phyloP scores from a whole-genome alignment of 345 rosid species.

The Brassica carinata region DNA sequence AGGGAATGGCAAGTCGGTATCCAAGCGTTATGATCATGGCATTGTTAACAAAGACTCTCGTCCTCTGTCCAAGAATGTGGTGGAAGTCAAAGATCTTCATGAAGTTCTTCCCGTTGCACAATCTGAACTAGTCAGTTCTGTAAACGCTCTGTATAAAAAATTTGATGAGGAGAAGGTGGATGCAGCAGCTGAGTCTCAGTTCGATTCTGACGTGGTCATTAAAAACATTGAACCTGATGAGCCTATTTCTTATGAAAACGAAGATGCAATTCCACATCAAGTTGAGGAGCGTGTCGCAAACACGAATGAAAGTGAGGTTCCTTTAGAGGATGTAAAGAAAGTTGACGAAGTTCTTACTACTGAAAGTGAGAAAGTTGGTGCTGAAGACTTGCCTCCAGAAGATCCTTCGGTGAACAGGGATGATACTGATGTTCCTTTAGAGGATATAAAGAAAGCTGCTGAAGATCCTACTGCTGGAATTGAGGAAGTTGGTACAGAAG shows the following conservation, averaged over 20 bases:
- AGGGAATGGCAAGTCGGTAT: conserved; percentile 43
- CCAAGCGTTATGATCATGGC: conserved; percentile 51
- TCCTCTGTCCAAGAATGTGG: conserved; percentile 43
- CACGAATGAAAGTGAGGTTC: conserved; percentile 26
- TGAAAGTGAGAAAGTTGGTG: conserved; percentile 40
- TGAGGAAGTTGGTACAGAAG: conserved; percentile 39
- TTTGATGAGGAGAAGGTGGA: conserved; percentile 56
- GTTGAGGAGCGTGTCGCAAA: conserved; percentile 43
- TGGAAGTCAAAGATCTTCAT: conserved; percentile 76
- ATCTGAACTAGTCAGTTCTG: conserved; percentile 50
- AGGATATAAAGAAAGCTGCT: conserved; percentile 37
- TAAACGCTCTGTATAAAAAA: conserved; percentile 48
- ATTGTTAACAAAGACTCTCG: conserved; percentile 37
- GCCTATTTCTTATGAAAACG: conserved; percentile 39
- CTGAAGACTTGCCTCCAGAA: conserved; percentile 36
- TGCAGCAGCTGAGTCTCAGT: conserved; percentile 44
- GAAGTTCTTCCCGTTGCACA: conserved; percentile 61
- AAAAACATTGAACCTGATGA: conserved; percentile 46
- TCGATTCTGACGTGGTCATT: conserved; percentile 41
- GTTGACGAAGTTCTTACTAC: conserved; percentile 28
- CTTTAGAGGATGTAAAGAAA: conserved; percentile 35
- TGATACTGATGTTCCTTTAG: conserved; percentile 21
- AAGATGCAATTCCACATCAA: conserved; percentile 45
- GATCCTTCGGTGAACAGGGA: conserved; percentile 46
- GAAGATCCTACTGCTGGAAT: conserved; percentile 35